Conservation (phyloP, 768 basidiomycete genomes). For the Phylloporus rhodoxanthus region DNA sequence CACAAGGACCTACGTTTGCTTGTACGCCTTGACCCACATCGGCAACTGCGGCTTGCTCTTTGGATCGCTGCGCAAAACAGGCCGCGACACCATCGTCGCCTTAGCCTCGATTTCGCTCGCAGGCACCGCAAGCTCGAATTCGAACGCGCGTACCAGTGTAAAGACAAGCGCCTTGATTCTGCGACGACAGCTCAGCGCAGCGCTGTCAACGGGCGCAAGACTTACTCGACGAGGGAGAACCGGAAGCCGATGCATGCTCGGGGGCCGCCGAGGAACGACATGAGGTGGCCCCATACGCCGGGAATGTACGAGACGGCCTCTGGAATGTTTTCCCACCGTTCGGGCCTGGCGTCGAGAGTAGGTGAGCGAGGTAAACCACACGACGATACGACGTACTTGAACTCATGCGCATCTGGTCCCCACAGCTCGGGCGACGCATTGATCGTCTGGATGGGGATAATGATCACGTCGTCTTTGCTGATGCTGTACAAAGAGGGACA, state of each 20-base stretch:
- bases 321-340: not conserved
- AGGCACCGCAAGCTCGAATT: not conserved
- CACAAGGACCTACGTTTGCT: not conserved
- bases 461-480: not conserved
- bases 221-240: not conserved
- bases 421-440: not conserved
- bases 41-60: slow-evolving; percentile 3
- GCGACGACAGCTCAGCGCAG: not conserved
- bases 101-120: not conserved
- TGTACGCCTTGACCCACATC: slow-evolving; percentile 6
- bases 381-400: not conserved
- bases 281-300: not conserved
- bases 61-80: slow-evolving; percentile 2
- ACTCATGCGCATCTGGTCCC: not conserved
- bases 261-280: not conserved
- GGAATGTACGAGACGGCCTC: not conserved
- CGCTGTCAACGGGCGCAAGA: not conserved
- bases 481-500: not conserved
- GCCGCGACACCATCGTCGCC: not conserved
- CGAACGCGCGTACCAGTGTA: not conserved
- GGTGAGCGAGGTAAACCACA: not conserved
- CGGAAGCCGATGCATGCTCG: not conserved
- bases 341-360: not conserved
- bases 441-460: not conserved
- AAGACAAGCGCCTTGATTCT: not conserved